phyloP scores from a whole-genome alignment of 2,329 filamentous ascomycete species.

The Pseudocercospora fijiensis region DNA sequence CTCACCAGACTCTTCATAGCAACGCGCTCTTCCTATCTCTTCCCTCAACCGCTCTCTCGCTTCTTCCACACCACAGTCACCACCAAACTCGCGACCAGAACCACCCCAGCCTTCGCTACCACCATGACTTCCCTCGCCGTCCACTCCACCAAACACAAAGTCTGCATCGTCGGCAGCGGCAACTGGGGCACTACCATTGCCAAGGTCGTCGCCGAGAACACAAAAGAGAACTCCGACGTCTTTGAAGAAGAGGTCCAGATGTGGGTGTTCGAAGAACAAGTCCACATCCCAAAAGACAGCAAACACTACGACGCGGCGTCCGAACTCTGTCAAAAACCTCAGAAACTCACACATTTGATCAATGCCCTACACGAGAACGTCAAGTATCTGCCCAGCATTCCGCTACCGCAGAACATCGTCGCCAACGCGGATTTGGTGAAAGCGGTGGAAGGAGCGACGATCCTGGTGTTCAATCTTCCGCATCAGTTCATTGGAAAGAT shows the following conservation, averaged over 20 bases:
- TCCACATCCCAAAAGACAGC: constrained; percentile 69
- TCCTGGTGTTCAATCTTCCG: constrained; percentile 93
- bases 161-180: constrained; percentile 90
- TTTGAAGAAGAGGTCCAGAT: constrained; percentile 92
- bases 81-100: not conserved
- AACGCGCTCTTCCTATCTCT: not conserved
- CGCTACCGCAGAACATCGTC: constrained; percentile 76
- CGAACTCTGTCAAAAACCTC: constrained; percentile 61
- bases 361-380: constrained; percentile 93
- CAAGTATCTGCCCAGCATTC: constrained; percentile 92
- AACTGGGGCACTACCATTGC: constrained; percentile 99
- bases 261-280: constrained; percentile 98
- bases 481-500: constrained; percentile 93
- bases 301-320: constrained; percentile 66
- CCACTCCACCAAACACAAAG: constrained; percentile 76
- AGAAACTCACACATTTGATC: constrained; percentile 89
- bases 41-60: not conserved
- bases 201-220: constrained; percentile 95
- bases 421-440: constrained; percentile 80
- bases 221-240: constrained; percentile 69
- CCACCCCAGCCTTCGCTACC: not conserved
- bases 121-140: constrained; percentile 52
- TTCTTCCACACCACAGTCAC: not conserved
- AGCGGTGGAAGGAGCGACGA: constrained; percentile 77
- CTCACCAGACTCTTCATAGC: not conserved